Evolutionary conservation across 176 grass and related monocot species (phyloP).

Genomic region (Thalia dealbata): DNA sequence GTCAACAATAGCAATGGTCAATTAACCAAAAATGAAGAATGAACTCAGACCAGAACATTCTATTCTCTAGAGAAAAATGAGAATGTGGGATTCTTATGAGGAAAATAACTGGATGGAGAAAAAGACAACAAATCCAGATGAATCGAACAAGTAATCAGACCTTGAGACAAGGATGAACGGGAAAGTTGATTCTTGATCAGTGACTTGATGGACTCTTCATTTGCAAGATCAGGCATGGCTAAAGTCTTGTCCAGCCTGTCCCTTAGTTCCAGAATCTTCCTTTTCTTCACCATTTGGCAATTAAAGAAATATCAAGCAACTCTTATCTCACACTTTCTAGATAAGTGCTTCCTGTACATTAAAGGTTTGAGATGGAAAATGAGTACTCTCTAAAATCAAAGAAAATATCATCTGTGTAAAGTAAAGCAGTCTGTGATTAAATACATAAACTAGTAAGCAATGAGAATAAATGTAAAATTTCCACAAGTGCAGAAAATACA

Average conservation of each 20-base stretch:
- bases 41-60: neutral
- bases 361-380: neutral
- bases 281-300: conserved; percentile 56
- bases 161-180: conserved; percentile 26
- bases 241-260: conserved; percentile 53
- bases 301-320: neutral
- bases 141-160: conserved; percentile 26
- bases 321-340: neutral
- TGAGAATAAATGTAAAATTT: neutral
- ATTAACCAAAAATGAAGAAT: neutral
- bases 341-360: neutral
- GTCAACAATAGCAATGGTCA: neutral
- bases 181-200: conserved; percentile 60
- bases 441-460: neutral
- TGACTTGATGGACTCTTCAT: conserved; percentile 39
- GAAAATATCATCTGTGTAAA: neutral
- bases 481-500: too few relatives aligned
- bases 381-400: neutral
- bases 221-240: conserved; percentile 48
- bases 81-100: neutral
- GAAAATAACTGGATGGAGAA: neutral
- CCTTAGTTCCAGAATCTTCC: conserved; percentile 46
- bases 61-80: neutral
- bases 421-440: neutral
- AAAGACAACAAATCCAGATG: neutral